A percentile compares a stretch with the other conserved stretches of the same genome.
These are phyloP conservation scores for Colletotrichum abscissum DNA, from an alignment of 2,329 filamentous ascomycete species.

Conservation along the genomic window DNA sequence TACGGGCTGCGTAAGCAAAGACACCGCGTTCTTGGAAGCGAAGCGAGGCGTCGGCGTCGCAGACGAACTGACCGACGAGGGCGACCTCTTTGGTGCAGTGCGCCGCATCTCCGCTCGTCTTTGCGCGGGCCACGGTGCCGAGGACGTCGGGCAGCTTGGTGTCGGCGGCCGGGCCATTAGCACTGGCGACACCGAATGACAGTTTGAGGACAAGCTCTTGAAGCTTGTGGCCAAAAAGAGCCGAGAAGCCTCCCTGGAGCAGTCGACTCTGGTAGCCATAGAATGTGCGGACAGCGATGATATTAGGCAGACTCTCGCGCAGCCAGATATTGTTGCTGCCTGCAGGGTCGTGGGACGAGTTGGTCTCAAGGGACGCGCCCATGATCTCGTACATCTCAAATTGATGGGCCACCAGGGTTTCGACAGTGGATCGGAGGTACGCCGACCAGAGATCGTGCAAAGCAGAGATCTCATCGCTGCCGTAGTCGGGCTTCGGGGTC, in stretches of 20 bases:
- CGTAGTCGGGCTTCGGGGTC: constrained; percentile 61
- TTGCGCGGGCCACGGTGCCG: constrained; percentile 53
- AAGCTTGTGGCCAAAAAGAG: constrained; percentile 61
- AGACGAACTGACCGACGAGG: constrained; percentile 60
- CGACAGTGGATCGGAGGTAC: constrained; percentile 60
- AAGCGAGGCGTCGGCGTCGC: constrained; percentile 53
- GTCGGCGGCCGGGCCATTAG: constrained; percentile 45
- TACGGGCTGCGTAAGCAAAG: constrained; percentile 59
- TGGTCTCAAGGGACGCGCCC: constrained; percentile 45
- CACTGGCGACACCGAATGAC: constrained; percentile 60
- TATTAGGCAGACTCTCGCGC: constrained; percentile 58
- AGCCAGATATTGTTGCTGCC: constrained; percentile 53
- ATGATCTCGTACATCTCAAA: constrained; percentile 65
- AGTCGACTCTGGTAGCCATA: constrained; percentile 64
- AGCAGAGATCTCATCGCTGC: constrained; percentile 52
- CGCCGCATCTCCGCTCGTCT: constrained; percentile 57
- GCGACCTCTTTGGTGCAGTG: constrained; percentile 60
- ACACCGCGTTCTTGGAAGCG: constrained; percentile 64
- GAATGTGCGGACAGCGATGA: constrained; percentile 61
- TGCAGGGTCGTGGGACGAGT: constrained; percentile 18
- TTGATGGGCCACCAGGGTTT: constrained; percentile 63
- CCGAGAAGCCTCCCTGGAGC: constrained; percentile 61
- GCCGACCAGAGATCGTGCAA: constrained; percentile 63
- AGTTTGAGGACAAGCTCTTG: constrained; percentile 66
- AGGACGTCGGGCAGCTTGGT: constrained; percentile 58